phyloP scores from a whole-genome alignment of 140 eudicot species.

The Cichorium intybus region DNA sequence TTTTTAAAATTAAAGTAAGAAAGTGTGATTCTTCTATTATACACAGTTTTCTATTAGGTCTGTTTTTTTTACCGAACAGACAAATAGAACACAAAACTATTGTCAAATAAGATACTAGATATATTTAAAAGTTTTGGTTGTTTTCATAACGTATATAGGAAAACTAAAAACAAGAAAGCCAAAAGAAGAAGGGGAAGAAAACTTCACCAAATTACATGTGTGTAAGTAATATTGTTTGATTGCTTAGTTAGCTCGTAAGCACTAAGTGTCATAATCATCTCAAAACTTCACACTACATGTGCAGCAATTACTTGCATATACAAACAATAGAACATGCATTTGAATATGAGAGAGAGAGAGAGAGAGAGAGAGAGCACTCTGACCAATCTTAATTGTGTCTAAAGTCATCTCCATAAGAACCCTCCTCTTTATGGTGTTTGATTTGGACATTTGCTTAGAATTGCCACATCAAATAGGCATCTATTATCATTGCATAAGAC shows the following conservation, averaged over 20 bases:
- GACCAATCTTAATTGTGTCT: conserved; percentile 51
- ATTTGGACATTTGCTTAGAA: conserved; percentile 69
- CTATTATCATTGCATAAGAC: conserved; percentile 70
- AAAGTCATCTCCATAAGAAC: conserved; percentile 47
- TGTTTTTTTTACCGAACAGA: background rate
- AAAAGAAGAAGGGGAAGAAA: conserved; percentile 16
- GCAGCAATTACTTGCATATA: conserved; percentile 39
- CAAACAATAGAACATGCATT: conserved; percentile 52
- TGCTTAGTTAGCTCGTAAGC: conserved; percentile 84
- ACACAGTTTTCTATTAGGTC: background rate
- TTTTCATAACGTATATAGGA: background rate
- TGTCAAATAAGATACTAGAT: background rate
- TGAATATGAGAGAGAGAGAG: conserved; percentile 23
- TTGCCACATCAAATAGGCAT: conserved; percentile 54
- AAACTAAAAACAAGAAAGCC: conserved; percentile 9
- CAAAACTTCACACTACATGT: conserved; percentile 44
- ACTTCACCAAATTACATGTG: conserved; percentile 32
- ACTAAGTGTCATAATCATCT: conserved; percentile 63
- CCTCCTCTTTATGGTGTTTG: conserved; percentile 28
- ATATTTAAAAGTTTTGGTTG: background rate
- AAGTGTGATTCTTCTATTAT: background rate
- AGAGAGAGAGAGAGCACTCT: conserved; percentile 39
- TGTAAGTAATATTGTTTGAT: conserved; percentile 35
- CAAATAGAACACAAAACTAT: background rate
- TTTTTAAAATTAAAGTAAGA: background rate